Base-by-base conservation (phyloP, 306 rosid species). In the Castanopsis chinensis region DNA sequence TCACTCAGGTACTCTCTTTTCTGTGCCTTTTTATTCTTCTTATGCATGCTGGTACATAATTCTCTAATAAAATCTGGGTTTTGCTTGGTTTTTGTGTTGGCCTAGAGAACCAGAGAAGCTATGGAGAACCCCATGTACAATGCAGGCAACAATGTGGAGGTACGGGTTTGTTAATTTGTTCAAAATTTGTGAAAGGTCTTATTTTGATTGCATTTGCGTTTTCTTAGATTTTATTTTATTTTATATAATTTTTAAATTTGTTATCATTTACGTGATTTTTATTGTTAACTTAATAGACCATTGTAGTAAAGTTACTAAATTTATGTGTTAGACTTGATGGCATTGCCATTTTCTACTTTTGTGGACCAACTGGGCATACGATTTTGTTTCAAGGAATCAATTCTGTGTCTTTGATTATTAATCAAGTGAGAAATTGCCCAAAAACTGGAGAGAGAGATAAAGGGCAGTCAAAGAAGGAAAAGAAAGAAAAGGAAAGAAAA, bases 91-190 rank as follows among this genome's bases (percentile, higher is more conserved):
- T 71, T 80, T 81, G 53, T 75, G 71, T 71, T 72, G 81, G 82
- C 49, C 77, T 80, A 88, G 90, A 87, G 80, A 75, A 81, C 69
- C 45, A 78, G 32, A 68, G 89, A 81, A 80, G 69, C 83, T 12
- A 91, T 89, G 96, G 90, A 80, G 77, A 85, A 83, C 83, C 45
- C 81, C 8, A 83, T 11, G 76, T 63, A 83, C 54, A 65, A 76
- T 77, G 82, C 64, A 32, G 84, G 55, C 37, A 86, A 82, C 69
- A 74, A 68, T 61, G 75, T 35, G 18, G 83, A 84, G 93, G 93
- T 85, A 79, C 8, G 73, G 77, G 52, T 61, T 75, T 83, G 51
- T 74, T 67, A 35, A 35, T 54, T 33, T 64, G 32, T 13, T 20
- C 53, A n/a, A 41, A 76, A 18, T 73, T 33, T 63, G 67, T 23